phyloP scores from a whole-genome alignment of 2,329 filamentous ascomycete genomes.

The Grosmannia clavigera region DNA sequence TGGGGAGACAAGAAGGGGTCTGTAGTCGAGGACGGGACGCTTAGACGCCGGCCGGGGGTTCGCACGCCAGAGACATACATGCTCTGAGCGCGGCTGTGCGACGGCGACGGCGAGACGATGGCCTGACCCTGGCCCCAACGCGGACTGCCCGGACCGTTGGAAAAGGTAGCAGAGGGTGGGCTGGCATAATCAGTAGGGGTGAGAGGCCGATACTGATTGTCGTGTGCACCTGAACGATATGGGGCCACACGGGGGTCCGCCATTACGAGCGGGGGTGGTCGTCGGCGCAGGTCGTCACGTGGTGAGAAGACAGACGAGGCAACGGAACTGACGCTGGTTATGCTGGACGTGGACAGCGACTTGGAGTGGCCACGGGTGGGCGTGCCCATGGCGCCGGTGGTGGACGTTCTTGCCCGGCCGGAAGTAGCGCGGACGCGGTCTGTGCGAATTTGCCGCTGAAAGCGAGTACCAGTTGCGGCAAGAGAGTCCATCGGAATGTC shows the following conservation, averaged over 20 bases:
- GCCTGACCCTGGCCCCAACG: constrained; percentile 54
- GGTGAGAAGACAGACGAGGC: constrained; percentile 57
- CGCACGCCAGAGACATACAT: constrained; percentile 55
- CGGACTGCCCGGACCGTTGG: constrained; percentile 64
- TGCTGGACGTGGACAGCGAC: constrained; percentile 74
- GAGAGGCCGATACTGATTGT: constrained; percentile 50
- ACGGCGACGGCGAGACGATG: constrained; percentile 60
- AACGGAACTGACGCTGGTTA: constrained; percentile 55
- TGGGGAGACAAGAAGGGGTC: constrained; percentile 63
- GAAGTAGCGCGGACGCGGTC: constrained; percentile 60
- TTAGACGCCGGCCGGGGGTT: constrained; percentile 62
- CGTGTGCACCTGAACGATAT: constrained; percentile 47
- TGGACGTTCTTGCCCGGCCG: constrained; percentile 63
- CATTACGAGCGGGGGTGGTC: constrained; percentile 76
- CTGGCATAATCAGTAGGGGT: constrained; percentile 69
- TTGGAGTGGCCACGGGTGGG: constrained; percentile 75
- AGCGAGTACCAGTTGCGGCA: constrained; percentile 81
- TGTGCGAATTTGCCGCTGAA: constrained; percentile 82
- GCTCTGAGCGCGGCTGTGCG: constrained; percentile 56
- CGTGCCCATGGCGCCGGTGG: constrained; percentile 58
- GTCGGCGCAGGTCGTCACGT: constrained; percentile 54
- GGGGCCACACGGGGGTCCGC: constrained; percentile 57
- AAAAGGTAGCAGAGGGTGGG: constrained; percentile 73
- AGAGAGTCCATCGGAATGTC: constrained; percentile 91
- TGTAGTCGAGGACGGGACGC: constrained; percentile 57